phyloP scores from a whole-genome alignment of 257 asterid genomes.

The Petunia axillaris region DNA sequence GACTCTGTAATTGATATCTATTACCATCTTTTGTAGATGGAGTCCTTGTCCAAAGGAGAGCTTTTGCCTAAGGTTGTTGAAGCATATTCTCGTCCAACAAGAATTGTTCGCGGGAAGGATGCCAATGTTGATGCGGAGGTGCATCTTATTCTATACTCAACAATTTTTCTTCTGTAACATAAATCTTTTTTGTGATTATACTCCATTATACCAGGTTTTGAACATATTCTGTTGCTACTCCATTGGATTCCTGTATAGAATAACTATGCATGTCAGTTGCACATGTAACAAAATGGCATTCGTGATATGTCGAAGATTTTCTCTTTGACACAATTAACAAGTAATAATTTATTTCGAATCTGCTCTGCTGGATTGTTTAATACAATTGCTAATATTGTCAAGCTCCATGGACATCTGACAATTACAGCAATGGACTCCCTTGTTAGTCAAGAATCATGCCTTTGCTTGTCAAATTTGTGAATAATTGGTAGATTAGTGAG shows the following conservation, averaged over 20 bases:
- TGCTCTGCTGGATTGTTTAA: conserved; percentile 5
- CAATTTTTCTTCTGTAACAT: conserved; percentile 6
- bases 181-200: conserved; percentile 13
- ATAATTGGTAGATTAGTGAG: background rate
- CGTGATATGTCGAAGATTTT: background rate
- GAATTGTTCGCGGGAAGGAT: conserved; percentile 93
- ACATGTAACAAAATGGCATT: background rate
- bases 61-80: conserved; percentile 74
- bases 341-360: background rate
- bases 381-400: conserved; percentile 16
- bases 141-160: conserved; percentile 25
- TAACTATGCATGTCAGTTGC: background rate
- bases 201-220: conserved; percentile 9
- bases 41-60: conserved; percentile 65
- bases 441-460: conserved; percentile 22
- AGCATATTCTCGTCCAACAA: conserved; percentile 98
- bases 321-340: background rate
- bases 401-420: conserved; percentile 14
- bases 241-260: conserved; percentile 9
- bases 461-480: background rate
- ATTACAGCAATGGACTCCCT: background rate
- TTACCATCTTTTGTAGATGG: conserved; percentile 58
- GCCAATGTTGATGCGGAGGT: conserved; percentile 66
- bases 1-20: conserved; percentile 1
- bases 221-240: conserved; percentile 3